phyloP scores from a whole-genome alignment of 768 basidiomycete species.

The Podaxis sp. region DNA sequence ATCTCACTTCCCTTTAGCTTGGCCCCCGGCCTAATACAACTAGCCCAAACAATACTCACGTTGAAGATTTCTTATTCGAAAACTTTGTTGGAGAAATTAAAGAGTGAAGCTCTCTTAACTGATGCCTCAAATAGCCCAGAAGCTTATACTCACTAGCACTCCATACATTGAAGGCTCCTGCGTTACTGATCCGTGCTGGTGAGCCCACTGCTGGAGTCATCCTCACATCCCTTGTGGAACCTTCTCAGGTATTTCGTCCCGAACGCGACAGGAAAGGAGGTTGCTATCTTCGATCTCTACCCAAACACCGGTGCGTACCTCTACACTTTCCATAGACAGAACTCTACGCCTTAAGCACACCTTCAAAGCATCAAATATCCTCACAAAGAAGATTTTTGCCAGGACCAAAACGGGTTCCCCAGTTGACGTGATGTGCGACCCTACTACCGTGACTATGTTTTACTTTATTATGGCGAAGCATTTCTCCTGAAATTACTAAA shows the following conservation, averaged over 20 bases:
- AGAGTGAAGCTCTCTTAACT: slow-evolving; percentile 35
- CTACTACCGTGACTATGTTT: slow-evolving; percentile 39
- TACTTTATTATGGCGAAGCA: not conserved
- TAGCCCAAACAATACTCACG: slow-evolving; percentile 50
- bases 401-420: slow-evolving; percentile 42
- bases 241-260: slow-evolving; percentile 42
- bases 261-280: slow-evolving; percentile 58
- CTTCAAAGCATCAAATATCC: slow-evolving; percentile 44
- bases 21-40: slow-evolving; percentile 46
- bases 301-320: slow-evolving; percentile 46
- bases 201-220: not conserved
- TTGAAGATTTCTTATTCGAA: slow-evolving; percentile 56
- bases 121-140: not conserved
- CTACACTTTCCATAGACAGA: too few species aligned
- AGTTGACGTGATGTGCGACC: slow-evolving; percentile 55
- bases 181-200: slow-evolving; percentile 61
- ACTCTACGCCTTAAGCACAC: not conserved
- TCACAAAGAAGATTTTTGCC: slow-evolving; percentile 48
- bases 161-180: slow-evolving; percentile 61
- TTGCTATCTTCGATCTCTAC: slow-evolving; percentile 57
- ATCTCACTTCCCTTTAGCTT: slow-evolving; percentile 21
- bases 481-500: not conserved
- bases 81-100: slow-evolving; percentile 52
- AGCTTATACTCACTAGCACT: slow-evolving; percentile 23
- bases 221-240: not conserved